Conservation (phyloP, 108 stramenopile species). For the Skeletonema costatum region DNA sequence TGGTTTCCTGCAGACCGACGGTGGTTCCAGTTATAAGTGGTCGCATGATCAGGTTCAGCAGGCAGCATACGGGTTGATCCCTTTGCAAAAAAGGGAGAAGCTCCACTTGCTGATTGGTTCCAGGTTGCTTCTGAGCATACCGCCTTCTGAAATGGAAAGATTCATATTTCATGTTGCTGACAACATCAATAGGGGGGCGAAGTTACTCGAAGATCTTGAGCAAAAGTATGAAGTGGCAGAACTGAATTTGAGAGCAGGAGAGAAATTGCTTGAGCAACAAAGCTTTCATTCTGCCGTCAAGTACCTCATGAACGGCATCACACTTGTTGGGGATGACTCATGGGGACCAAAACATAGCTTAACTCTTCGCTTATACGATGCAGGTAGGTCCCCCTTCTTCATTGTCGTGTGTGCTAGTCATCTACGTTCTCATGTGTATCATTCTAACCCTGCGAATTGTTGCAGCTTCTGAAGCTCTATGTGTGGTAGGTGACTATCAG, state of each 20-base stretch:
- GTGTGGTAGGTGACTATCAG: constrained; percentile 32
- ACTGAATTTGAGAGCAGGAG: constrained; percentile 55
- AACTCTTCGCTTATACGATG: background rate
- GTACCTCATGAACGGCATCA: constrained; percentile 52
- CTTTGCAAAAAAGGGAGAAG: no score
- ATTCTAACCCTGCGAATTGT: background rate
- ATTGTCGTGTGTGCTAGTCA: no score
- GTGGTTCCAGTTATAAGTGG: no score
- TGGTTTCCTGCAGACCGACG: no score
- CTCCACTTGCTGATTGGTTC: no score
- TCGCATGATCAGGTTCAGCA: no score
- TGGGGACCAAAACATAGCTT: constrained; percentile 66
- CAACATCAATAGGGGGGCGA: constrained; percentile 5
- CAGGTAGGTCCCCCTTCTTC: background rate
- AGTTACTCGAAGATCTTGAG: constrained; percentile 24
- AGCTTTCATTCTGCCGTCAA: constrained; percentile 52
- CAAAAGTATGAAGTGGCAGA: constrained; percentile 37
- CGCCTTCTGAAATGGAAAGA: no score
- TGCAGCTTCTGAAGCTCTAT: constrained; percentile 39
- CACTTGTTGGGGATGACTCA: constrained; percentile 39
- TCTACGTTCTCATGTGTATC: background rate
- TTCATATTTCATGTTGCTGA: no score
- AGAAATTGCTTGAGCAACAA: constrained; percentile 41
- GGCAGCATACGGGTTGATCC: no score
- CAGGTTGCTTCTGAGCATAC: no score